phyloP scores from a whole-genome alignment of 2,329 filamentous ascomycete genomes.

The Fusarium equiseti region DNA sequence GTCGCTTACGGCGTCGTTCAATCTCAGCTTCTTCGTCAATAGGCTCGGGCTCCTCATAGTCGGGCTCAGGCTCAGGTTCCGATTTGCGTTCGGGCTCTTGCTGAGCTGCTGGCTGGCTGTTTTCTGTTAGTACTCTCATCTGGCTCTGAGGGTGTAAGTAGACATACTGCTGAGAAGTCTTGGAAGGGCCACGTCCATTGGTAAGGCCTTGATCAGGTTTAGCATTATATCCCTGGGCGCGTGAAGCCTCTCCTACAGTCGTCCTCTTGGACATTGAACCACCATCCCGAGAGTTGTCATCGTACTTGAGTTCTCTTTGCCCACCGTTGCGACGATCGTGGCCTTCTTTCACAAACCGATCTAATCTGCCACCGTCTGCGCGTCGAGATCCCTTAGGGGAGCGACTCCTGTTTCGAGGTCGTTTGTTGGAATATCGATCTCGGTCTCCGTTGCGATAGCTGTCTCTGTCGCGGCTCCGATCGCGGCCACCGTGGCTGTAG shows the following conservation, averaged over 20 bases:
- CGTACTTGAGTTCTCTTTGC: slow-evolving; percentile 54
- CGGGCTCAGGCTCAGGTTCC: slow-evolving; percentile 47
- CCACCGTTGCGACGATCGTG: slow-evolving; percentile 43
- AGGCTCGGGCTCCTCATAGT: slow-evolving; percentile 67
- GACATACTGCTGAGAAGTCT: slow-evolving; percentile 37
- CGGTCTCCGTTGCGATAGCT: slow-evolving; percentile 56
- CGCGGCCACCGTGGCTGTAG: slow-evolving; percentile 63
- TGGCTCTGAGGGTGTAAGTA: background rate
- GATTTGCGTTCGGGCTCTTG: slow-evolving; percentile 43
- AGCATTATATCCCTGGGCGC: slow-evolving; percentile 72
- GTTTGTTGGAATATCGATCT: slow-evolving; percentile 65
- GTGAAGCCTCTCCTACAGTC: slow-evolving; percentile 69
- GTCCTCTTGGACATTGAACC: slow-evolving; percentile 73
- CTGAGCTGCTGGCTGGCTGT: slow-evolving; percentile 36
- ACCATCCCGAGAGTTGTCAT: slow-evolving; percentile 59
- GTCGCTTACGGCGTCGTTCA: slow-evolving; percentile 84
- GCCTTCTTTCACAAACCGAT: slow-evolving; percentile 51
- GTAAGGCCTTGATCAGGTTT: slow-evolving; percentile 70
- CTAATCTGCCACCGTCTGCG: slow-evolving; percentile 53
- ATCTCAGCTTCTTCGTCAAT: slow-evolving; percentile 86
- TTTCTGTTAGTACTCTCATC: slow-evolving; percentile 20
- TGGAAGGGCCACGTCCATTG: slow-evolving; percentile 39
- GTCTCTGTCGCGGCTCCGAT: slow-evolving; percentile 52
- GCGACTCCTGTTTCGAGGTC: slow-evolving; percentile 66
- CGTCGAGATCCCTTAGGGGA: slow-evolving; percentile 60